Conservation (phyloP, 306 rosid genomes). For the Vigna reflexopilosa region DNA sequence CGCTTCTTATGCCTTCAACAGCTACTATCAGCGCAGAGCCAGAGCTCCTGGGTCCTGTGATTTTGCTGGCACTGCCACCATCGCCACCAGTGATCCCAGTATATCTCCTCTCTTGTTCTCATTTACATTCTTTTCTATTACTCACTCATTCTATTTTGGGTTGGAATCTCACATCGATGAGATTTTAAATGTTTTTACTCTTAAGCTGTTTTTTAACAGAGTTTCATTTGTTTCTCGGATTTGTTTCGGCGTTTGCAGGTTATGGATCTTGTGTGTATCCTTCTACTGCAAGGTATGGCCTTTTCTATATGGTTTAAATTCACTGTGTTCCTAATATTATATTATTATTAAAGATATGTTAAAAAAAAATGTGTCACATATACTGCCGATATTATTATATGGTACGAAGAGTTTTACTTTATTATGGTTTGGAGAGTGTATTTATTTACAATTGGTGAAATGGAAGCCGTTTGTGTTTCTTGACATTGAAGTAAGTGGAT, state of each 20-base stretch:
- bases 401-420: background rate
- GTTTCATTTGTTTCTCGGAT: background rate
- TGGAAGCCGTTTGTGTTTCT: slow-evolving; percentile 51
- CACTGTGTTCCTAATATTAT: background rate
- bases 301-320: background rate
- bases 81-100: slow-evolving; percentile 92
- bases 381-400: background rate
- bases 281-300: slow-evolving; percentile 72
- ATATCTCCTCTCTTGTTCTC: background rate
- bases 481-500: slow-evolving; percentile 67
- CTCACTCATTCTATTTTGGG: too few relatives aligned
- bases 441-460: slow-evolving; percentile 8
- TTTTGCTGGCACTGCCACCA: slow-evolving; percentile 77
- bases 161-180: background rate
- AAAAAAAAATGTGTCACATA: too few relatives aligned
- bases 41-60: slow-evolving; percentile 86
- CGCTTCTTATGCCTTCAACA: slow-evolving; percentile 91
- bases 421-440: background rate
- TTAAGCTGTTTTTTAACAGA: too few relatives aligned
- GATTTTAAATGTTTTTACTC: too few relatives aligned
- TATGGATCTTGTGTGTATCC: slow-evolving; percentile 98
- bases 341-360: background rate
- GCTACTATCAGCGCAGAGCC: slow-evolving; percentile 63
- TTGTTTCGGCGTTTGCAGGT: slow-evolving; percentile 52
- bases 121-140: background rate